Evolutionary conservation across 2,329 filamentous ascomycete genomes (phyloP).

Genomic region (Sarocladium strictum): DNA sequence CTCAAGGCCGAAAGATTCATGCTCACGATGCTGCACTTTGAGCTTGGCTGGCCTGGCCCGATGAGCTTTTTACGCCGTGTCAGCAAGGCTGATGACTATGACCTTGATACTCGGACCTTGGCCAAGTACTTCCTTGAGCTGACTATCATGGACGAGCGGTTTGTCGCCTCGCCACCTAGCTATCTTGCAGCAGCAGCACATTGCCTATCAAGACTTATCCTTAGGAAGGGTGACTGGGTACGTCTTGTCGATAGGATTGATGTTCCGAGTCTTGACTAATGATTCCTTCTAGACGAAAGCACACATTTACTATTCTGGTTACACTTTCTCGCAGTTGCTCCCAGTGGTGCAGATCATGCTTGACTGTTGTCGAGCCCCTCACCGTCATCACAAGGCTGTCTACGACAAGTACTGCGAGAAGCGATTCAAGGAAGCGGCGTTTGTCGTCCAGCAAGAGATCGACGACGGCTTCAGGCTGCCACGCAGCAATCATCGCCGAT

Average conservation of each 20-base stretch:
- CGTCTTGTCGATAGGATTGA: slow-evolving; percentile 27
- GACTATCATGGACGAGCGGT: slow-evolving; percentile 96
- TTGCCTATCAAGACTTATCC: slow-evolving; percentile 80
- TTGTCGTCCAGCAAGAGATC: slow-evolving; percentile 73
- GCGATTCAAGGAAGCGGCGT: slow-evolving; percentile 78
- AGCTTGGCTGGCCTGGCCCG: slow-evolving; percentile 95
- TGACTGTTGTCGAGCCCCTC: slow-evolving; percentile 79
- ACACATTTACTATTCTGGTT: slow-evolving; percentile 90
- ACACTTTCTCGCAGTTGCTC: slow-evolving; percentile 79
- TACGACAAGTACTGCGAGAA: slow-evolving; percentile 89
- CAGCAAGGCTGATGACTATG: slow-evolving; percentile 98
- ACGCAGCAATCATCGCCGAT: slow-evolving; percentile 32
- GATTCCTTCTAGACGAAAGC: slow-evolving; percentile 57
- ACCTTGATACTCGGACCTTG: slow-evolving; percentile 87
- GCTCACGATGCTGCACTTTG: slow-evolving; percentile 92
- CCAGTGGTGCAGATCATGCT: slow-evolving; percentile 72
- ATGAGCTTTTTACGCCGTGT: slow-evolving; percentile 97
- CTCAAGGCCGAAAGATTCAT: slow-evolving; percentile 97
- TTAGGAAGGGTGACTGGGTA: slow-evolving; percentile 93
- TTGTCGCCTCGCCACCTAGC: slow-evolving; percentile 85
- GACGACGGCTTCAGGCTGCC: slow-evolving; percentile 50
- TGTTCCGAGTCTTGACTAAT: not conserved
- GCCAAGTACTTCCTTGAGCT: slow-evolving; percentile 98
- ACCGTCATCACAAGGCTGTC: slow-evolving; percentile 77
- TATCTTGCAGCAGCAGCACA: slow-evolving; percentile 88